A percentile compares a stretch with the other conserved stretches of the same genome.
phyloP scores from a whole-genome alignment of 768 basidiomycete species.

The Mycena filopes region DNA sequence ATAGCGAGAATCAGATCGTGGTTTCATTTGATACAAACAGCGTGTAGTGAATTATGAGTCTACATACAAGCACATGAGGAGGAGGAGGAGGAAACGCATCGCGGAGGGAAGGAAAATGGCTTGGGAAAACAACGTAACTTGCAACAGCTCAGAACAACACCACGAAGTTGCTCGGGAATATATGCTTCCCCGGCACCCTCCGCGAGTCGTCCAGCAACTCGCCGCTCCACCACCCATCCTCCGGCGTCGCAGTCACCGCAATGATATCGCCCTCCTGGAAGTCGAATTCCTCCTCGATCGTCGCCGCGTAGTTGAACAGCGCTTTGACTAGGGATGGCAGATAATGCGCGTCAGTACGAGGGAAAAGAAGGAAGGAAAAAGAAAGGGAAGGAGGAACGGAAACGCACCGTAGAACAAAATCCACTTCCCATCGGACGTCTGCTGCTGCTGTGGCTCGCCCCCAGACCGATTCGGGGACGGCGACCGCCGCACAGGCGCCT shows the following conservation, averaged over 20 bases:
- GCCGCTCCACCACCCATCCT: slow-evolving; percentile 99
- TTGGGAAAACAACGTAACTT: background rate
- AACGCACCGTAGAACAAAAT: slow-evolving; percentile 90
- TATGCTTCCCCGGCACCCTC: slow-evolving; percentile 74
- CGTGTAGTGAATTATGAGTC: too few relatives aligned
- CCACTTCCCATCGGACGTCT: slow-evolving; percentile 81
- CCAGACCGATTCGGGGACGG: slow-evolving; percentile 58
- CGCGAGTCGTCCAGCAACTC: slow-evolving; percentile 82
- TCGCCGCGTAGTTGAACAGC: slow-evolving; percentile 86
- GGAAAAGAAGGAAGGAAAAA: background rate
- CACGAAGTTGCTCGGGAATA: slow-evolving; percentile 92
- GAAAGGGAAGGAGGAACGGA: slow-evolving; percentile 17
- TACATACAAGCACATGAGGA: too few relatives aligned
- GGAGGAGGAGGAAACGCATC: too few relatives aligned
- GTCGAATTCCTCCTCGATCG: slow-evolving; percentile 93
- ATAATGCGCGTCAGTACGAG: slow-evolving; percentile 5
- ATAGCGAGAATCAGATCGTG: too few relatives aligned
- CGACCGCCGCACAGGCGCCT: slow-evolving; percentile 53
- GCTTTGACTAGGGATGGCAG: slow-evolving; percentile 75
- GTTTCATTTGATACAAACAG: too few relatives aligned
- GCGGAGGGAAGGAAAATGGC: too few relatives aligned
- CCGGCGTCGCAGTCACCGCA: slow-evolving; percentile 92
- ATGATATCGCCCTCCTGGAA: slow-evolving; percentile 97
- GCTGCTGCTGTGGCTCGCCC: slow-evolving; percentile 43
- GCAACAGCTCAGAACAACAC: slow-evolving; percentile 78